A percentile compares a stretch with the other conserved stretches of the same genome.
Evolutionary conservation across 768 basidiomycete genomes (phyloP).

Genomic region (Ramaria sp.): DNA sequence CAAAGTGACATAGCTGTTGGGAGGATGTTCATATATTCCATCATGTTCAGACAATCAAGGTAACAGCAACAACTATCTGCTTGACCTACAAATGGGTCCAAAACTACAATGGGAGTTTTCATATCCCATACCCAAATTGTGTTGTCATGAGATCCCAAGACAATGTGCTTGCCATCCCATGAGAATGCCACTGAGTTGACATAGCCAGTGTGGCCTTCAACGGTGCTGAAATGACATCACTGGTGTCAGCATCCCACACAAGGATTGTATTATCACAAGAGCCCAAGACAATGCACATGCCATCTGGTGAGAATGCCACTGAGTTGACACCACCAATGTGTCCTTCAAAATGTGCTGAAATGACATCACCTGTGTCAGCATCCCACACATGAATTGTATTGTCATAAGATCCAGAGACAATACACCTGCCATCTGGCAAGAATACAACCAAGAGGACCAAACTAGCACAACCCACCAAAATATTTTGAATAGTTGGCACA

Average conservation of each 20-base stretch:
- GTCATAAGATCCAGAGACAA: conserved; percentile 8
- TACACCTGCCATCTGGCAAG: too few relatives aligned
- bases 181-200: conserved; percentile 19
- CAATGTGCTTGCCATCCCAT: conserved; percentile 17
- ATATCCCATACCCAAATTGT: conserved; percentile 20
- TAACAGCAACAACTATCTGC: too few relatives aligned
- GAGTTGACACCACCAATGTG: neutral
- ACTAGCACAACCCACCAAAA: too few relatives aligned
- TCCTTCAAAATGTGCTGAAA: neutral
- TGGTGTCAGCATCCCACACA: conserved; percentile 1
- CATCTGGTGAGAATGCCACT: conserved; percentile 7
- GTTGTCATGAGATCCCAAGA: conserved; percentile 20
- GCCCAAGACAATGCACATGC: neutral
- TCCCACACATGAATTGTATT: conserved; percentile 19
- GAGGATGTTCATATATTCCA: too few relatives aligned
- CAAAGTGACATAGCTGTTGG: too few relatives aligned
- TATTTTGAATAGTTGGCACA: too few relatives aligned
- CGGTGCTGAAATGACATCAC: neutral
- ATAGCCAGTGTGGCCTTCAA: conserved; percentile 11
- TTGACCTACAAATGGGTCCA: too few relatives aligned
- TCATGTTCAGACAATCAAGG: too few relatives aligned
- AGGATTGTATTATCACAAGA: neutral
- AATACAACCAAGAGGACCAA: too few relatives aligned
- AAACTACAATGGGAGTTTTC: too few relatives aligned
- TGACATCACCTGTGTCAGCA: neutral